phyloP scores from a whole-genome alignment of 106 monocot species.

The Dendrobium officinale region DNA sequence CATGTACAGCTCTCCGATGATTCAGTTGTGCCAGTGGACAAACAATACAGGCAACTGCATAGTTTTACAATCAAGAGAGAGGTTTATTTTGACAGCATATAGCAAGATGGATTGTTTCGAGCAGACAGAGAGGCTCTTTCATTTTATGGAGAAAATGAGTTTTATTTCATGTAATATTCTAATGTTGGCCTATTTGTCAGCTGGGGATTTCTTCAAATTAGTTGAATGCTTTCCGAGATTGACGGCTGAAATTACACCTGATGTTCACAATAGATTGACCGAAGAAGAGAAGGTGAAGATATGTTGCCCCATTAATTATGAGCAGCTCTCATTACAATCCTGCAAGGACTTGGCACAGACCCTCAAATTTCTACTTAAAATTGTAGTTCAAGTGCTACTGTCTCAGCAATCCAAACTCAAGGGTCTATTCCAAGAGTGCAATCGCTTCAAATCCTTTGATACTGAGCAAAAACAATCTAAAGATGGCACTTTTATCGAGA shows the following conservation, averaged over 20 bases:
- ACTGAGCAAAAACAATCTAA: not conserved
- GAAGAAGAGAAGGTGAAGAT: no score
- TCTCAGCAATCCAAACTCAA: conserved; percentile 76
- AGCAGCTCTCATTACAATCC: no score
- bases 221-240: no score
- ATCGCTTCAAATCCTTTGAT: not conserved
- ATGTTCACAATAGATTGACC: no score
- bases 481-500: not conserved
- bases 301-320: no score
- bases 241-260: no score
- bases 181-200: no score
- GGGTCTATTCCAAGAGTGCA: conserved; percentile 40
- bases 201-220: no score
- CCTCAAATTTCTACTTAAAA: conserved; percentile 61
- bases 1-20: conserved; percentile 48
- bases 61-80: conserved; percentile 31
- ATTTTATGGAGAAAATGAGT: conserved; percentile 14
- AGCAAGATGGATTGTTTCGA: conserved; percentile 15
- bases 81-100: conserved; percentile 41
- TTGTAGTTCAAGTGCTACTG: conserved; percentile 55
- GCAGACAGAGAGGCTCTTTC: conserved; percentile 27
- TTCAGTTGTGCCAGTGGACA: conserved; percentile 45
- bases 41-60: conserved; percentile 25
- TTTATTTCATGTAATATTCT: conserved; percentile 40
- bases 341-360: conserved; percentile 24